Base-by-base conservation (phyloP, 495 filamentous ascomycete genomes). In the Hypoxylon trugodes region DNA sequence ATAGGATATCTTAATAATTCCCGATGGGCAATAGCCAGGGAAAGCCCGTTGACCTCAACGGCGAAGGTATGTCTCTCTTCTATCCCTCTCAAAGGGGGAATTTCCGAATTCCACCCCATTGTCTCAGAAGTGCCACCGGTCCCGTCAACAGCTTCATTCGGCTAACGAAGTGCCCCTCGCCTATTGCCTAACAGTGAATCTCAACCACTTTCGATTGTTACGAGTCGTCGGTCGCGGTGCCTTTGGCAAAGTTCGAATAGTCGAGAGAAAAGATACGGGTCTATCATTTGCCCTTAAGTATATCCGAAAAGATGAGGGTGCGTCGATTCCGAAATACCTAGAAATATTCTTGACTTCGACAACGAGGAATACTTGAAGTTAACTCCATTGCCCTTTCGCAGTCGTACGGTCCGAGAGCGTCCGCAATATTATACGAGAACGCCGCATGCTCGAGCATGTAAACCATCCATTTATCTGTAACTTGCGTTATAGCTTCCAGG, bases 401-500 rank as follows among this genome's bases (percentile, higher is more conserved):
- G 94, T 98, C 66, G 93, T 98, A 48, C 91, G 93, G 48, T 96
- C 92, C 63, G 95, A 98, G 76, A 98, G 94, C 69, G 95, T 98
- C 60, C 87, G 93, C 53, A 98, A 98, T 72, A 98, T 98, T 60
- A 96, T 98, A 67, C 88, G 96, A 63, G 95, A 98, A 80, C 86
- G 95, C 56, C 84, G 92, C 70, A 98, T 98, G 95, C 87, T 98
- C 71, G 92, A 98, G 75, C 92, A 97, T 74, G 82, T 98, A 69
- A 97, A 96, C 72, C 95, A 98, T 72, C 90, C 94, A 25, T 98
- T 98, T 78, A 89, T 98, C 56, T 98, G 95, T 82, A 98, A 98
- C 74, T 82, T 98, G 80, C 89, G 95, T 49, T 98, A 98, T 77
- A 97, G 93, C 80, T 98, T 98, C 73, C 95, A 98, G 77, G 95